Percentiles rank a stretch among this genome's conserved stretches.
These are phyloP conservation scores for Craterostigma plantagineum DNA, from an alignment of 257 asterid species.

Conservation along the genomic window DNA sequence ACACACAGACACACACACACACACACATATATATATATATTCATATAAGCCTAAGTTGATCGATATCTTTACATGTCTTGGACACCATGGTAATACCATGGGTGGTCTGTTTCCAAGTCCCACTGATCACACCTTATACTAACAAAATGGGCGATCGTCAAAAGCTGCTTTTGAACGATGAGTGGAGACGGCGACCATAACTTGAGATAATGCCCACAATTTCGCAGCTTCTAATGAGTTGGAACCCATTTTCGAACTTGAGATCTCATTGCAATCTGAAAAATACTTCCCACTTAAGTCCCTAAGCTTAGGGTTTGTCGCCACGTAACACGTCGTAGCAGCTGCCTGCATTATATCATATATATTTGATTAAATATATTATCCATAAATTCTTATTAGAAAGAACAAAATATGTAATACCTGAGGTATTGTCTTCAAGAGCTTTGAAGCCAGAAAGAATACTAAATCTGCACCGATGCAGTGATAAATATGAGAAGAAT, in stretches of 20 bases:
- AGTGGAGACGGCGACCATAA: slow-evolving; percentile 33
- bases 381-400: too few relatives aligned
- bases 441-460: slow-evolving; percentile 74
- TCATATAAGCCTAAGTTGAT: too few relatives aligned
- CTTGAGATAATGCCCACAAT: slow-evolving; percentile 63
- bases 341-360: slow-evolving; percentile 75
- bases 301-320: slow-evolving; percentile 45
- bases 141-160: slow-evolving; percentile 6
- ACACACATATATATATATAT: too few relatives aligned
- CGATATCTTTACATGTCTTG: too few relatives aligned
- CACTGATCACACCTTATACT: too few relatives aligned
- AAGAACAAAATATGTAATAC: slow-evolving; percentile 13
- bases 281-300: slow-evolving; percentile 59
- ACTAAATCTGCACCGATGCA: slow-evolving; percentile 42
- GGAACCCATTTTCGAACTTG: slow-evolving; percentile 54
- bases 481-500: too few relatives aligned
- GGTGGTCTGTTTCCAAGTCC: too few relatives aligned
- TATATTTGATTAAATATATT: too few relatives aligned
- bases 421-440: slow-evolving; percentile 83
- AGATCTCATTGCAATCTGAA: slow-evolving; percentile 77
- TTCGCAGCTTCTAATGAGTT: slow-evolving; percentile 43
- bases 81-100: too few relatives aligned
- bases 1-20: too few relatives aligned
- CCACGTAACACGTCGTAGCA: slow-evolving; percentile 84
- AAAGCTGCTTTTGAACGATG: slow-evolving; percentile 9